Base-by-base conservation (phyloP, 192 early-diverging fungal species). In the Coemansia sp. region DNA sequence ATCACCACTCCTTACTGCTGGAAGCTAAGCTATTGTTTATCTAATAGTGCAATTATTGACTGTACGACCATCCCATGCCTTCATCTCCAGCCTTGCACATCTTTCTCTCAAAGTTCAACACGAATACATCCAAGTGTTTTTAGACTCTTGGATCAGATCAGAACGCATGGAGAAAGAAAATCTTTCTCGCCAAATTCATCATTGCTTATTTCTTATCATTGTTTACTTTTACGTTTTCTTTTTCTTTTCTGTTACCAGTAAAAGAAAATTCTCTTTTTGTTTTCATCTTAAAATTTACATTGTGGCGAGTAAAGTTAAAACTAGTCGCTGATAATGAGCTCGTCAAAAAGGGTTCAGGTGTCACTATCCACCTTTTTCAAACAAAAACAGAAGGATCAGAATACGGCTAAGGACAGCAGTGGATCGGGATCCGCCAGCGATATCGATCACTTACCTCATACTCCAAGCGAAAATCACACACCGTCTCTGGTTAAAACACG, bases 361-460 rank as follows among this genome's bases (percentile, higher is more conserved):
- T 74, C 80, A 48, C 62, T 82, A 19, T 77, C 80, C 62, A 71
- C 80, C 22, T 82, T 82, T 55, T 82, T 82, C 68, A 74, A 64
- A 66, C 41, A 58, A 43, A 70, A 61, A 54, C 56, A 39, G 47
- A 32, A 42, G 19, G 41, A 47, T 16, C 45, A 46, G 61, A 41
- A 46, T 41, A 39, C 10, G n/a, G 21, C 43, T 10, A 26, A 12
- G 1, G 19, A 21, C 57, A 16, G 12, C 55, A 56, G 8, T 18
- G 9, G 12, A 26, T 56, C 32, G 4, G 13, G 16, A 18, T 22
- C 64, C 11, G 63, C 18, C 51, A 54, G 15, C 15, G 19, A 22
- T 26, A 54, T 10, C 51, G 26, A 22, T 32, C 32, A 32, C 51
- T 22, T 54, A 9, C 12, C 51, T 21, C 51, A 54, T 19, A 11